phyloP scores from a whole-genome alignment of 208 protist genomes.

The Trypanosoma melophagium region DNA sequence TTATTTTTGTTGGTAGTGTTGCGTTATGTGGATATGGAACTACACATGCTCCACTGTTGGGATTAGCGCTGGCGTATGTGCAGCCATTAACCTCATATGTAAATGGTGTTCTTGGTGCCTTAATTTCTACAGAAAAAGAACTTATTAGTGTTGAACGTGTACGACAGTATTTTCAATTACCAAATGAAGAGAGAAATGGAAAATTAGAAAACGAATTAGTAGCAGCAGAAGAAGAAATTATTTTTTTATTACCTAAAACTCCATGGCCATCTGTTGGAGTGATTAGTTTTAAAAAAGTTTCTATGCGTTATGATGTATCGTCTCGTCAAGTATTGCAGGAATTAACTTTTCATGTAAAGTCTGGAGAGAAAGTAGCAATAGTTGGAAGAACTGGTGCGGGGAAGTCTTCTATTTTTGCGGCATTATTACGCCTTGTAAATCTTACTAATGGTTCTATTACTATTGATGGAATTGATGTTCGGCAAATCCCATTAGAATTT shows the following conservation, averaged over 20 bases:
- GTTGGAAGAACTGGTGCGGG: constrained; percentile 53
- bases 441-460: constrained; percentile 20
- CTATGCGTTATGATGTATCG: constrained; percentile 39
- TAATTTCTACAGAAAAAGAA: constrained; percentile 37
- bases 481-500: constrained; percentile 7
- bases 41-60: constrained; percentile 22
- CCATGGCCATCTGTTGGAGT: constrained; percentile 45
- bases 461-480: constrained; percentile 29
- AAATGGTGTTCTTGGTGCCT: constrained; percentile 32
- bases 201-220: not conserved
- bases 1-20: constrained; percentile 32
- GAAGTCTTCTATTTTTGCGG: constrained; percentile 53
- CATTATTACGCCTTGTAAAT: constrained; percentile 36
- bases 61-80: constrained; percentile 42
- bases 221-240: not conserved
- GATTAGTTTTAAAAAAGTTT: constrained; percentile 43
- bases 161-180: constrained; percentile 38
- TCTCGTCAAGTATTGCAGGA: constrained; percentile 33
- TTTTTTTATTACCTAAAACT: not conserved
- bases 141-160: constrained; percentile 52
- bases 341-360: constrained; percentile 30
- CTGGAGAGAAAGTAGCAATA: constrained; percentile 53
- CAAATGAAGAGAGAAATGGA: constrained; percentile 10
- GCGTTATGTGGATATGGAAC: constrained; percentile 23
- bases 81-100: constrained; percentile 39